phyloP scores from a whole-genome alignment of 179 eudicot species.

The Nepenthes alata region DNA sequence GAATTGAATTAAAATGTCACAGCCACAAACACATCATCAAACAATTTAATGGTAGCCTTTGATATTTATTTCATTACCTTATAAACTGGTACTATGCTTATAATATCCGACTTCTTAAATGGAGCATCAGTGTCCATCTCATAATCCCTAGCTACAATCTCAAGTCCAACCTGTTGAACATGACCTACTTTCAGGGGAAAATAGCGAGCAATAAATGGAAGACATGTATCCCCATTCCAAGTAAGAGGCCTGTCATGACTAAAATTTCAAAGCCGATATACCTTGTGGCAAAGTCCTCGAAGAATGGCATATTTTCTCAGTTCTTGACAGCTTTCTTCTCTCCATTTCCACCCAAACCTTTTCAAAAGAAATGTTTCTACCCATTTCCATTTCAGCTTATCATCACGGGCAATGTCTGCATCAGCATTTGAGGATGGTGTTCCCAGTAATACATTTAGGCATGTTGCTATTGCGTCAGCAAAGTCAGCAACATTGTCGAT shows the following conservation, averaged over 20 bases:
- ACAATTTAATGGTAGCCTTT: background rate
- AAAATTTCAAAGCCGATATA: slow-evolving; percentile 9
- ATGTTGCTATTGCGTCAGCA: slow-evolving; percentile 55
- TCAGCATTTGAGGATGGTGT: slow-evolving; percentile 24
- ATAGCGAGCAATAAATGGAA: background rate
- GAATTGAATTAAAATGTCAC: slow-evolving; percentile 9
- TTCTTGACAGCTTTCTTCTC: slow-evolving; percentile 32
- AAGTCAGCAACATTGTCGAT: slow-evolving; percentile 35
- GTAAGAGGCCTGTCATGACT: background rate
- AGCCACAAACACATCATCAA: background rate
- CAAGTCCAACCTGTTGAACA: slow-evolving; percentile 54
- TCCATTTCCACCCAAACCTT: slow-evolving; percentile 65
- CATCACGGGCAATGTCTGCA: slow-evolving; percentile 21
- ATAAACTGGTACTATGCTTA: slow-evolving; percentile 66
- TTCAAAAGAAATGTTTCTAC: slow-evolving; percentile 48
- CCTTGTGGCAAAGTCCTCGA: slow-evolving; percentile 83
- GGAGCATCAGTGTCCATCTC: slow-evolving; percentile 54
- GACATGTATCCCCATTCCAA: background rate
- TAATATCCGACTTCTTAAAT: slow-evolving; percentile 51
- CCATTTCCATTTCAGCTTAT: slow-evolving; percentile 62
- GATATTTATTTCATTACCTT: slow-evolving; percentile 30
- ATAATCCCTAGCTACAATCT: slow-evolving; percentile 69
- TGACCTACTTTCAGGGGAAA: background rate
- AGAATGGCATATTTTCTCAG: slow-evolving; percentile 63
- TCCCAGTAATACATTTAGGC: slow-evolving; percentile 62